A percentile compares a stretch with the other conserved stretches of the same genome.
phyloP scores from a whole-genome alignment of 1,284 basidiomycete species.

The Stereum hirsutum region DNA sequence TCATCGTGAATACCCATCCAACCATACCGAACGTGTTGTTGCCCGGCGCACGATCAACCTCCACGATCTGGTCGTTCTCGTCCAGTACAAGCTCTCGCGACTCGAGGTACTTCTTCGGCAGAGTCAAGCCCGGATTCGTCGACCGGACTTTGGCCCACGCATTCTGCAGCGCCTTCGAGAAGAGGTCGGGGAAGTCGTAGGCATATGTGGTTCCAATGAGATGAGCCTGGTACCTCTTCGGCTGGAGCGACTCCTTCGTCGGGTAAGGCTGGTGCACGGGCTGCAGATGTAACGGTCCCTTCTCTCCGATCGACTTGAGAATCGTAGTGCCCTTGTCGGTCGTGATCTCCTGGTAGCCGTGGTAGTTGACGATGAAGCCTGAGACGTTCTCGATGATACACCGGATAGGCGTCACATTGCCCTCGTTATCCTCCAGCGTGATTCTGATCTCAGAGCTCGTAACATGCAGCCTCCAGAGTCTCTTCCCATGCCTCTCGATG shows the following conservation, averaged over 20 bases:
- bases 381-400: slow-evolving; percentile 98
- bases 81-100: slow-evolving; percentile 91
- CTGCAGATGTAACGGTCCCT: slow-evolving; percentile 89
- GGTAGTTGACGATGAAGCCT: slow-evolving; percentile 97
- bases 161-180: slow-evolving; percentile 93
- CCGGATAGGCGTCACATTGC: slow-evolving; percentile 90
- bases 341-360: slow-evolving; percentile 97
- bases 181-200: slow-evolving; percentile 98
- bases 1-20: slow-evolving; percentile 91
- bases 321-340: slow-evolving; percentile 93
- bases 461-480: slow-evolving; percentile 96
- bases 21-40: slow-evolving; percentile 98
- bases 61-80: slow-evolving; percentile 84
- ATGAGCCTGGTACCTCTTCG: slow-evolving; percentile 99
- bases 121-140: slow-evolving; percentile 54
- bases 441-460: slow-evolving; percentile 97
- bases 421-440: slow-evolving; percentile 87
- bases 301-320: slow-evolving; percentile 93
- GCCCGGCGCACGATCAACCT: slow-evolving; percentile 88
- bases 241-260: slow-evolving; percentile 98
- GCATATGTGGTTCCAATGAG: slow-evolving; percentile 97
- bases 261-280: slow-evolving; percentile 90
- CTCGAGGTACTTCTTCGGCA: slow-evolving; percentile 75
- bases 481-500: slow-evolving; percentile 96
- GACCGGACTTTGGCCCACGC: slow-evolving; percentile 77